Percentiles rank a stretch among this genome's conserved stretches.
Evolutionary conservation across 306 rosid species (phyloP).

Genomic region (Pyrus pyrifolia): DNA sequence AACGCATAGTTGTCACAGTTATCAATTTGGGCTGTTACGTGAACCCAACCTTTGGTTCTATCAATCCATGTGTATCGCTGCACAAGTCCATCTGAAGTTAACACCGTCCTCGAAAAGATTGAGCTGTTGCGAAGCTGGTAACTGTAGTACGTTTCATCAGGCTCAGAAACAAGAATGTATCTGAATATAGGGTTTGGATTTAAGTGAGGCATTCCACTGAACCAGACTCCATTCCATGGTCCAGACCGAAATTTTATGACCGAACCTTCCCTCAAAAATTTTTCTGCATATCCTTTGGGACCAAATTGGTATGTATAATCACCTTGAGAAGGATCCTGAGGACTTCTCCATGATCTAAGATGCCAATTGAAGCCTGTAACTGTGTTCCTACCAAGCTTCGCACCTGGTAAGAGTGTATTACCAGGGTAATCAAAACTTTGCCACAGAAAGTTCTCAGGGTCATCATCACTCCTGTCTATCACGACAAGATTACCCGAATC

Average conservation of each 20-base stretch:
- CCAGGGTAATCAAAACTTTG: too few relatives aligned
- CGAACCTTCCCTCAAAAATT: neutral
- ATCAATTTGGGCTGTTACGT: neutral
- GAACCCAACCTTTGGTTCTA: neutral
- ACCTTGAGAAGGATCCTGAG: slow-evolving; percentile 46
- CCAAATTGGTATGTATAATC: neutral
- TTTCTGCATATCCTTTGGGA: neutral
- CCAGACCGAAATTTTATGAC: too few relatives aligned
- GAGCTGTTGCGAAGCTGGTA: slow-evolving; percentile 22
- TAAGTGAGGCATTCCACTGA: neutral
- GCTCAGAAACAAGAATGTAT: slow-evolving; percentile 15
- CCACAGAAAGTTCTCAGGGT: too few relatives aligned
- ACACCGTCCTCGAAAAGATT: slow-evolving; percentile 27
- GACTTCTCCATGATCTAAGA: slow-evolving; percentile 28
- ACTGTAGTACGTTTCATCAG: slow-evolving; percentile 30
- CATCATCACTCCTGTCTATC: too few relatives aligned
- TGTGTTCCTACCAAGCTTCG: too few relatives aligned
- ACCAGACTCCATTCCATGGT: neutral
- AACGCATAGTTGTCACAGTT: slow-evolving; percentile 33
- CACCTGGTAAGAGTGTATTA: too few relatives aligned
- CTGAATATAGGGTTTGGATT: slow-evolving; percentile 7
- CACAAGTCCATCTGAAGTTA: slow-evolving; percentile 11
- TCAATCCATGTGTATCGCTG: slow-evolving; percentile 10
- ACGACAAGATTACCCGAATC: too few relatives aligned
- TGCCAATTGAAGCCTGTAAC: slow-evolving; percentile 19